phyloP scores from a whole-genome alignment of 768 basidiomycete genomes.

The Podaxis sp. region DNA sequence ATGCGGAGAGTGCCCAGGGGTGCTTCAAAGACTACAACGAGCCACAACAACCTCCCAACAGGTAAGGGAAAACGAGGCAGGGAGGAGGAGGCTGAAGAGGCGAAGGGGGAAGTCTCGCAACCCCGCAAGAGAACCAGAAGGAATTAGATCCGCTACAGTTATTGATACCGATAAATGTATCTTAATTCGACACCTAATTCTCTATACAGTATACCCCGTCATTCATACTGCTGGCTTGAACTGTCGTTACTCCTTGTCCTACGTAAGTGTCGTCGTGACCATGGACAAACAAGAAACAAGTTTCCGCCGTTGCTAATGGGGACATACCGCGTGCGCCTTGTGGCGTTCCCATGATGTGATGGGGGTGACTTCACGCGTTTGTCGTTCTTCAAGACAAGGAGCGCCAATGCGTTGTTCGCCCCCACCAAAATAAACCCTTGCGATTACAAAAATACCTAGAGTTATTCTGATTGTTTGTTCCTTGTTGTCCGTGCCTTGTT shows the following conservation, averaged over 20 bases:
- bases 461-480: constrained; percentile 63
- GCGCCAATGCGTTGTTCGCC: constrained; percentile 57
- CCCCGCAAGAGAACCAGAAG: background rate
- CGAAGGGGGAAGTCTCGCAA: background rate
- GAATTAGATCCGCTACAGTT: background rate
- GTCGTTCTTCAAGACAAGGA: constrained; percentile 60
- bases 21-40: background rate
- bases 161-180: background rate
- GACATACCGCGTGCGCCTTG: constrained; percentile 71
- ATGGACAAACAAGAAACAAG: constrained; percentile 25
- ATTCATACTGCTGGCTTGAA: no score
- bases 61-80: background rate
- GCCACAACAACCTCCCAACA: background rate
- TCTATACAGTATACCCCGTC: constrained; percentile 27
- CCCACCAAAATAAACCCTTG: constrained; percentile 63
- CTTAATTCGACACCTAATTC: background rate
- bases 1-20: background rate
- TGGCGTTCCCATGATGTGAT: constrained; percentile 48
- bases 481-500: background rate
- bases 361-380: constrained; percentile 82
- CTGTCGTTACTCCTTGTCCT: no score
- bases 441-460: constrained; percentile 61
- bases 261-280: background rate
- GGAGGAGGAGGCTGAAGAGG: background rate
- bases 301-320: constrained; percentile 69